phyloP scores from a whole-genome alignment of 257 asterid genomes.

The Verbascum thapsus region DNA sequence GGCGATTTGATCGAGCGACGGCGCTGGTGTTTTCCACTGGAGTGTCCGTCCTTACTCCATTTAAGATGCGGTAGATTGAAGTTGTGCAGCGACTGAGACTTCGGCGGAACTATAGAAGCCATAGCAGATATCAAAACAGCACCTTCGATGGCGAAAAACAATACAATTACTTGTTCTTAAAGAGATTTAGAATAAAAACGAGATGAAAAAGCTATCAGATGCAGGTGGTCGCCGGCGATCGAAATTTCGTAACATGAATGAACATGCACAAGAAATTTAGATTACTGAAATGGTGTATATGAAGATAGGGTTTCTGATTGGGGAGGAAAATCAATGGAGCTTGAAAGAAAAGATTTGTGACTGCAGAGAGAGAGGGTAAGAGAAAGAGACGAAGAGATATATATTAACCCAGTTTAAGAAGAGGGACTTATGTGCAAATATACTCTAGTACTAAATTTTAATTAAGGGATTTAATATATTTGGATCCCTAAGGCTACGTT shows the following conservation, averaged over 20 bases:
- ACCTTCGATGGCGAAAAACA: conserved; percentile 17
- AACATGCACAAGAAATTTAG: conserved; percentile 21
- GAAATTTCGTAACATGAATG: conserved; percentile 17
- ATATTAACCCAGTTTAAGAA: neutral
- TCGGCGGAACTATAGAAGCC: conserved; percentile 61
- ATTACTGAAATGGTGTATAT: neutral
- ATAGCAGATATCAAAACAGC: conserved; percentile 35
- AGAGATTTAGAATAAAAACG: conserved; percentile 18
- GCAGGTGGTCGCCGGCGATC: conserved; percentile 31
- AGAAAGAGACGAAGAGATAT: conserved; percentile 4
- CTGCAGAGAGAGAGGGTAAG: conserved; percentile 31
- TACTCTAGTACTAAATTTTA: conserved; percentile 33
- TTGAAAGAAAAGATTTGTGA: conserved; percentile 26
- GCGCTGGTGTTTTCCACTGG: conserved; percentile 49
- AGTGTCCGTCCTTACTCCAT: conserved; percentile 65
- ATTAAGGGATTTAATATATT: neutral
- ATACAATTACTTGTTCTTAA: conserved; percentile 3
- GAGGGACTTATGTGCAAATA: conserved; percentile 14
- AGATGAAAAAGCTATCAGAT: conserved; percentile 14
- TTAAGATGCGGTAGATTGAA: conserved; percentile 60
- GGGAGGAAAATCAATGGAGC: conserved; percentile 18
- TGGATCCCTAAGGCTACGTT: too few species aligned
- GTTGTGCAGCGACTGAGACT: conserved; percentile 73
- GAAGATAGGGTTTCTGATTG: neutral
- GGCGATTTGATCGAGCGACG: conserved; percentile 62